These are phyloP conservation scores for Cercophora sp. DNA, from an alignment of 495 filamentous ascomycete genomes.

Conservation along the genomic window DNA sequence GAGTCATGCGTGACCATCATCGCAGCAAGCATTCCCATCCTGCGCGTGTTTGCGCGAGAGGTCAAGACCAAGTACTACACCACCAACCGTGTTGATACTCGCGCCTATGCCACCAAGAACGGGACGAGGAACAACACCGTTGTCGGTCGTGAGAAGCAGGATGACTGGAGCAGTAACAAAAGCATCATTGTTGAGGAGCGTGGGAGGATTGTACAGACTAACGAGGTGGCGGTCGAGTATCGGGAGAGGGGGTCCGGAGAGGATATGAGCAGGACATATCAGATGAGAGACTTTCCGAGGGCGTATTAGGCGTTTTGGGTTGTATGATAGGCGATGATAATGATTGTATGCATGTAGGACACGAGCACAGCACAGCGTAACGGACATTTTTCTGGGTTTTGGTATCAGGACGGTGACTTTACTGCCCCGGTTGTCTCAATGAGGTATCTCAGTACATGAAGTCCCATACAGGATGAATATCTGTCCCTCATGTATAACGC, in stretches of 20 bases:
- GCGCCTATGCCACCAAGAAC: not conserved
- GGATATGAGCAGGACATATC: no score
- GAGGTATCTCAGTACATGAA: no score
- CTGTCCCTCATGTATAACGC: no score
- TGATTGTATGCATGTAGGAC: no score
- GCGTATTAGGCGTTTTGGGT: no score
- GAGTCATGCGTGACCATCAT: conserved; percentile 28
- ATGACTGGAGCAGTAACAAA: conserved; percentile 12
- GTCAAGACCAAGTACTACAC: conserved; percentile 11
- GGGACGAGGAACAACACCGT: conserved; percentile 4
- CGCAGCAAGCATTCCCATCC: conserved; percentile 28
- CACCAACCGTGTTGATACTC: not conserved
- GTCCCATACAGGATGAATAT: no score
- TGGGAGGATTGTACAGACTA: not conserved
- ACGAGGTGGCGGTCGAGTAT: conserved; percentile 1
- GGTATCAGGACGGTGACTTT: no score
- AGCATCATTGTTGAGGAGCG: conserved; percentile 5
- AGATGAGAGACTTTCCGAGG: no score
- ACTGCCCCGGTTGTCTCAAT: no score
- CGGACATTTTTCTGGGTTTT: no score
- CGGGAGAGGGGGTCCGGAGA: not conserved
- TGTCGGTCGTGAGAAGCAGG: conserved; percentile 2
- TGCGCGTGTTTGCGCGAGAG: conserved; percentile 23
- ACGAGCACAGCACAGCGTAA: no score
- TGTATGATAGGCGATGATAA: no score